These are phyloP conservation scores for Jacaranda mimosifolia DNA, from an alignment of 257 asterid genomes.

Conservation along the genomic window DNA sequence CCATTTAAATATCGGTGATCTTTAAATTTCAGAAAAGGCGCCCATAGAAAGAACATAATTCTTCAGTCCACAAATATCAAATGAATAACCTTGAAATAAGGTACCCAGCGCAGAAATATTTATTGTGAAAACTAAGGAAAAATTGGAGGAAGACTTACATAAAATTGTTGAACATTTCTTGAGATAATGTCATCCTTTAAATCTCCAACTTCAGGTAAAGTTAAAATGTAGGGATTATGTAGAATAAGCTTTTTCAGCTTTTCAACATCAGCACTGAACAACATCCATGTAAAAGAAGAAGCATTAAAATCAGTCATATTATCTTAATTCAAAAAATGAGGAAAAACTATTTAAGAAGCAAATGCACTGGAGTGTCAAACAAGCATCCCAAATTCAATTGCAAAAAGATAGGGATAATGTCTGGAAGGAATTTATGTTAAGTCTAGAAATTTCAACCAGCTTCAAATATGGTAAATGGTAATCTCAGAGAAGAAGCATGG, in stretches of 20 bases:
- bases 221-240: conserved; percentile 88
- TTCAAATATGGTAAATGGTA: conserved; percentile 8
- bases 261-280: conserved; percentile 87
- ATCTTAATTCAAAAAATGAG: neutral
- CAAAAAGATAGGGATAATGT: neutral
- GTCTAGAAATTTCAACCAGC: neutral
- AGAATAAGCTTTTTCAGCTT: conserved; percentile 91
- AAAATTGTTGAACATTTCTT: conserved; percentile 86
- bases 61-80: conserved; percentile 9
- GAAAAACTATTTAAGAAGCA: neutral
- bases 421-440: neutral
- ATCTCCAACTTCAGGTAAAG: conserved; percentile 86
- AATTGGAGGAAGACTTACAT: conserved; percentile 62
- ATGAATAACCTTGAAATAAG: conserved; percentile 6
- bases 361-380: conserved; percentile 11
- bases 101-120: neutral
- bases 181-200: conserved; percentile 89
- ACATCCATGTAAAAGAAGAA: conserved; percentile 32
- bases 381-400: conserved; percentile 3
- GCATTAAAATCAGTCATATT: conserved; percentile 21
- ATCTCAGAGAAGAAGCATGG: conserved; percentile 27
- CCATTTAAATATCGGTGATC: neutral
- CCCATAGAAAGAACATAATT: neutral
- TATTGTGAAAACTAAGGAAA: neutral
- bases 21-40: conserved; percentile 22